Conservation (phyloP, 352 stramenopile species). For the Phytopythium boreale region DNA sequence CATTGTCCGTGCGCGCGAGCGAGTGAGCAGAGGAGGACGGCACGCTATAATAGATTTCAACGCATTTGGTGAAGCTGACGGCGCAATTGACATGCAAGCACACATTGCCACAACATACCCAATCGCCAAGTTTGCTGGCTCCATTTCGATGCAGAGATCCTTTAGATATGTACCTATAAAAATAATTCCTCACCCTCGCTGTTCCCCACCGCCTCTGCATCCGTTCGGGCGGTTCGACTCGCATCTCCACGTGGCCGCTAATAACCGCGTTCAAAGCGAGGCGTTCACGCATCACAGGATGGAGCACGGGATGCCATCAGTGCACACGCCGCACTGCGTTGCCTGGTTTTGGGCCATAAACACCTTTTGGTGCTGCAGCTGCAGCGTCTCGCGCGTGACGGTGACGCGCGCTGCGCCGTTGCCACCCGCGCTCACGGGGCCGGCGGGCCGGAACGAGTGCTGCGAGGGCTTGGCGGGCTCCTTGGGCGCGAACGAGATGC, state of each 20-base stretch:
- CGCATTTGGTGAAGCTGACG: not conserved
- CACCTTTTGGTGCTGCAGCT: constrained; percentile 81
- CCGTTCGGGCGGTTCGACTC: too few species aligned
- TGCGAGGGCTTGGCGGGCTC: constrained; percentile 84
- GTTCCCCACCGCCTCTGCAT: not conserved
- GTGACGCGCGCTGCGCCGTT: constrained; percentile 43
- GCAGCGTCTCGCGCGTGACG: constrained; percentile 81
- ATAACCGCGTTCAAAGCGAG: not conserved
- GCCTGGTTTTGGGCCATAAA: constrained; percentile 71
- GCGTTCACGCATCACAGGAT: constrained; percentile 50
- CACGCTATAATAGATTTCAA: constrained; percentile 5
- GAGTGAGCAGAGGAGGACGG: not conserved
- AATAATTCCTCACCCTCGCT: not conserved
- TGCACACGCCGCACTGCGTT: constrained; percentile 59
- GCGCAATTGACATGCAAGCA: not conserved
- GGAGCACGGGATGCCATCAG: constrained; percentile 27
- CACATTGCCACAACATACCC: not conserved
- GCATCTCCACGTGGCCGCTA: not conserved
- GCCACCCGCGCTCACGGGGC: constrained; percentile 15
- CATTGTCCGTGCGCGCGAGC: not conserved
- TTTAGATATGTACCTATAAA: constrained; percentile 1
- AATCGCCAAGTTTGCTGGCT: not conserved
- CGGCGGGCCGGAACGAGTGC: constrained; percentile 62
- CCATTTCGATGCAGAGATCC: constrained; percentile 1
- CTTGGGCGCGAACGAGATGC: constrained; percentile 85